Evolutionary conservation across 768 basidiomycete genomes (phyloP), one percentile per base, ranked within the genome.

Genomic region (Russula sp.): DNA sequence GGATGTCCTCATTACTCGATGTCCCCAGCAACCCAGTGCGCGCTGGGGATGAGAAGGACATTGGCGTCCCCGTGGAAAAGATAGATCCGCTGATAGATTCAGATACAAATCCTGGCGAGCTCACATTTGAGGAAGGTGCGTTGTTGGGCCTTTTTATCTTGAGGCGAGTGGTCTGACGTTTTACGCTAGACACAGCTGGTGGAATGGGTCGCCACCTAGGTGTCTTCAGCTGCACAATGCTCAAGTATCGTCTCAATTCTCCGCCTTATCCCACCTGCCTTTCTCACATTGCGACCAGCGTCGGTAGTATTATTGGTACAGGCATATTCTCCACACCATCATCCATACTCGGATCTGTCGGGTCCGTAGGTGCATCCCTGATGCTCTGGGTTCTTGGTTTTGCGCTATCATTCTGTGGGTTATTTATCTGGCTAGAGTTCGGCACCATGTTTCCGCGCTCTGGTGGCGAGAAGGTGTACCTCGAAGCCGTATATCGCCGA

Each of bases 291-390:
- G 35, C 13, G 2, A 16, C 42, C 58, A 77, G 79, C 40, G 78
- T 84, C 32, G 83, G 83, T 0, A 76, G 78, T 31, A 82, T 85
- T 61, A 84, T 84, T 65, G 83, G 84, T 0, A 85, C 84, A 0
- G 84, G 83, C n/a, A 85, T 86, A 63, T 85, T 85, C 73, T 82
- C 82, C 1, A 84, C 84, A 0, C 84, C 84, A 0, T 83, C 83
- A 0, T 81, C 80, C 0, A 85, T 86, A 67, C 77, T 86, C 35
- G 75, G 71, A 0, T 80, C 82, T 0, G 84, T 85, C 0, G 80
- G 80, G 13, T 84, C 82, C 6, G 73, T 85, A 18, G 84, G 84
- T 20, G 83, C 84, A 0, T 84, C 83, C 0, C 73, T 85, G 54
- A 79, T 85, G 78, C 79, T 84, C 20, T 86, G 84, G 84, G 80